Evolutionary conservation across 768 basidiomycete species (phyloP).

Genomic region (Leccinellum luteum): DNA sequence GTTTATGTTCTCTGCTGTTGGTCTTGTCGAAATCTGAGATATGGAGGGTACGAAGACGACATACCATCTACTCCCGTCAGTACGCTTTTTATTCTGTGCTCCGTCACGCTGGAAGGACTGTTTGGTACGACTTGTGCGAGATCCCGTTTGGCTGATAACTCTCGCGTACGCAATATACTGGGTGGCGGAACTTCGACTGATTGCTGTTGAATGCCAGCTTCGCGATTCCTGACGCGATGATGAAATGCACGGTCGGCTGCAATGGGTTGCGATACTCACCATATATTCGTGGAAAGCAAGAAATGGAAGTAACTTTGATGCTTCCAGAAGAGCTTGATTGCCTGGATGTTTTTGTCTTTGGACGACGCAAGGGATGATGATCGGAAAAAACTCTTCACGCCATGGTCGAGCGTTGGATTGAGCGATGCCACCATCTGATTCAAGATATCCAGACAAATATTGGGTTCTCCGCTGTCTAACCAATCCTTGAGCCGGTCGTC

Average conservation of each 20-base stretch:
- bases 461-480: conserved; percentile 3
- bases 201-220: background rate
- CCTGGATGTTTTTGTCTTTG: conserved; percentile 5
- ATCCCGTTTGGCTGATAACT: background rate
- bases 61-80: background rate
- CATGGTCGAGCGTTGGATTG: background rate
- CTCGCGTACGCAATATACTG: background rate
- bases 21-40: background rate
- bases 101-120: background rate
- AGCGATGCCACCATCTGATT: conserved; percentile 9
- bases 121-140: background rate
- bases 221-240: background rate
- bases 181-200: background rate
- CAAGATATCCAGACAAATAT: conserved; percentile 1
- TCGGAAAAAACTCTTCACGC: background rate
- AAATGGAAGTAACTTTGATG: conserved; percentile 8
- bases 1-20: background rate
- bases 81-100: background rate
- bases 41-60: background rate
- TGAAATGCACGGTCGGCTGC: background rate
- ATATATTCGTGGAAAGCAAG: conserved; percentile 7
- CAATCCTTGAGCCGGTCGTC: conserved; percentile 13
- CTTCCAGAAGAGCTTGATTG: conserved; percentile 3
- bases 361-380: background rate
- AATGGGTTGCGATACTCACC: background rate